Evolutionary conservation across 768 basidiomycete species (phyloP).

Genomic region (Gymnopilus junonius): DNA sequence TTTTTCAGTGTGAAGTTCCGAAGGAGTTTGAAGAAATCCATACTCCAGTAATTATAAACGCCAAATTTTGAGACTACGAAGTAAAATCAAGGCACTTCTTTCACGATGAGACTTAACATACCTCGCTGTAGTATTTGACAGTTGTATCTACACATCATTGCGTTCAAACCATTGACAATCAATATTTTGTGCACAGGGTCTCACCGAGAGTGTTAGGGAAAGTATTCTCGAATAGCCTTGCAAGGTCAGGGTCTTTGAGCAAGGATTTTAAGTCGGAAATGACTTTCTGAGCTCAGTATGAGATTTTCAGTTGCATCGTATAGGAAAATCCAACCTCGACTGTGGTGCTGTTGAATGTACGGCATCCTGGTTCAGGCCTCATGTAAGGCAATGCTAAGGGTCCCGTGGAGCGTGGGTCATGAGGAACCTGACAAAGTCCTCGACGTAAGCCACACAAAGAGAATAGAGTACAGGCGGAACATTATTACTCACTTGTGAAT

Average conservation of each 20-base stretch:
- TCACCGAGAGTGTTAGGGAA: slow-evolving; percentile 83
- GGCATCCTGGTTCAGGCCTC: slow-evolving; percentile 69
- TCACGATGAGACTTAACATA: slow-evolving; percentile 21
- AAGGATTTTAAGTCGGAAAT: slow-evolving; percentile 73
- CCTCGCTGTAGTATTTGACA: slow-evolving; percentile 73
- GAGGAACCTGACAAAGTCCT: slow-evolving; percentile 48
- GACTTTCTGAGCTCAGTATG: slow-evolving; percentile 53
- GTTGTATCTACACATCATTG: slow-evolving; percentile 62
- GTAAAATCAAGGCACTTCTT: slow-evolving; percentile 1
- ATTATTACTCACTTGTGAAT: slow-evolving; percentile 48
- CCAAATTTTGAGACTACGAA: slow-evolving; percentile 63
- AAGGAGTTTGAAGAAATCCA: slow-evolving; percentile 22
- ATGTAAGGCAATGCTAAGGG: slow-evolving; percentile 70
- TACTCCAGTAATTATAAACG: slow-evolving; percentile 83
- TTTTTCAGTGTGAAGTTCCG: background rate
- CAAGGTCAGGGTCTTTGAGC: slow-evolving; percentile 78
- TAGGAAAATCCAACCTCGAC: slow-evolving; percentile 59
- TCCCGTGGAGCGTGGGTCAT: slow-evolving; percentile 63
- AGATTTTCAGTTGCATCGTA: background rate
- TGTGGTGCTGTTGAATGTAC: slow-evolving; percentile 76
- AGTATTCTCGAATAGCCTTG: slow-evolving; percentile 80
- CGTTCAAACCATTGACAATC: slow-evolving; percentile 2
- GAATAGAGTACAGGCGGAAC: background rate
- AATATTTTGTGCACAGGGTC: background rate
- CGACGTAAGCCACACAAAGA: background rate